Evolutionary conservation across 192 early-diverging fungal genomes (phyloP).

Genomic region (Glomus cerebriforme): DNA sequence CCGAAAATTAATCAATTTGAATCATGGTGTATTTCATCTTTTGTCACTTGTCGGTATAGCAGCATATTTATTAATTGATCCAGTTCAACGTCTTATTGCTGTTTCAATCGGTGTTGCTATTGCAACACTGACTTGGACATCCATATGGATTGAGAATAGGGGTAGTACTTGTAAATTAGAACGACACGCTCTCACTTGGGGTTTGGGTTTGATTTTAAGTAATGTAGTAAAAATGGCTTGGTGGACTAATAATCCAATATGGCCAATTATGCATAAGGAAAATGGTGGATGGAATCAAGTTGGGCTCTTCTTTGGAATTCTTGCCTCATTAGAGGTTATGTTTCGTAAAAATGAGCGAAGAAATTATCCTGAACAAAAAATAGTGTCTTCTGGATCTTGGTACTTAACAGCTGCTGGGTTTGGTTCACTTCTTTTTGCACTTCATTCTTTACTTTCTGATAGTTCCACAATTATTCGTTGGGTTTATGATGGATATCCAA

Average conservation of each 20-base stretch:
- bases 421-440: slow-evolving; percentile 65
- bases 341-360: slow-evolving; percentile 43
- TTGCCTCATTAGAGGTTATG: slow-evolving; percentile 61
- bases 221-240: slow-evolving; percentile 73
- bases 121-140: slow-evolving; percentile 57
- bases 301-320: slow-evolving; percentile 61
- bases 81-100: slow-evolving; percentile 58
- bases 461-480: slow-evolving; percentile 74
- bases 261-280: slow-evolving; percentile 76
- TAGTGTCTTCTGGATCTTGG: slow-evolving; percentile 43
- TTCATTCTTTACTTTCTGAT: slow-evolving; percentile 79
- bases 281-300: slow-evolving; percentile 75
- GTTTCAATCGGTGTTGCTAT: slow-evolving; percentile 61
- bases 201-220: slow-evolving; percentile 67
- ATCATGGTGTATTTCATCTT: slow-evolving; percentile 58
- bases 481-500: slow-evolving; percentile 74
- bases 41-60: slow-evolving; percentile 64
- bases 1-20: slow-evolving; percentile 50
- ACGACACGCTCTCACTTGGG: slow-evolving; percentile 63
- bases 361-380: neutral
- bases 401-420: slow-evolving; percentile 58
- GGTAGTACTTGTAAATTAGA: slow-evolving; percentile 59
- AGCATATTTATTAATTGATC: slow-evolving; percentile 60
- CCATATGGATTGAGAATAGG: slow-evolving; percentile 58
- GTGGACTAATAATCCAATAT: slow-evolving; percentile 79